phyloP scores from a whole-genome alignment of 2,329 filamentous ascomycete species.

The Tolypocladium inflatum region DNA sequence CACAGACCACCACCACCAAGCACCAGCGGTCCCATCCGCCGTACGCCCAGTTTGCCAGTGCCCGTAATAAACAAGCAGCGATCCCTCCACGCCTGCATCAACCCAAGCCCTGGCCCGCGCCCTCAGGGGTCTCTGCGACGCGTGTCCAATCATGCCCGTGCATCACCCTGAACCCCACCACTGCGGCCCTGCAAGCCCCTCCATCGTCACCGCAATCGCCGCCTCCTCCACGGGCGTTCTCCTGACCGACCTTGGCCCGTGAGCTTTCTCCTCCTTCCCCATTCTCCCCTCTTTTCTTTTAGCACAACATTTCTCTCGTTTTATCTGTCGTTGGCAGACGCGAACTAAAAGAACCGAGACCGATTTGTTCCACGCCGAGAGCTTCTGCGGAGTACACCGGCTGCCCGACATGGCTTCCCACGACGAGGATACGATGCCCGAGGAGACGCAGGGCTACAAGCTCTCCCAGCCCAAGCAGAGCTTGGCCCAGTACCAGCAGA shows the following conservation, averaged over 20 bases:
- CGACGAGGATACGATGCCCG: constrained; percentile 74
- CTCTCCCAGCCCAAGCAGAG: constrained; percentile 95
- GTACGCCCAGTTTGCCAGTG: not conserved
- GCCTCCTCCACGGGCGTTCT: not conserved
- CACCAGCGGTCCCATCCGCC: not conserved
- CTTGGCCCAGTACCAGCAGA: constrained; percentile 84
- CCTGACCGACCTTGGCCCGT: constrained; percentile 5
- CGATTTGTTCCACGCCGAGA: not conserved
- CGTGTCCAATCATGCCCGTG: not conserved
- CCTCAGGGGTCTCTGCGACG: not conserved
- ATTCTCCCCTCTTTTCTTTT: not conserved
- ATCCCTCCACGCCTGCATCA: not conserved
- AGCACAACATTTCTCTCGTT: not conserved
- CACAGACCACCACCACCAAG: not conserved
- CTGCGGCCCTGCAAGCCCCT: constrained; percentile 13
- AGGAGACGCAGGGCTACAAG: constrained; percentile 94
- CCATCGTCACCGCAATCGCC: constrained; percentile 22
- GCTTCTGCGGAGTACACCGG: constrained; percentile 1
- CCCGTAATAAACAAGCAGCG: not conserved
- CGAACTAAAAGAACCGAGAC: not conserved
- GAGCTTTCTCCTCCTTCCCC: not conserved
- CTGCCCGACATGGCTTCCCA: constrained; percentile 52
- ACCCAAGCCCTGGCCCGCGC: not conserved
- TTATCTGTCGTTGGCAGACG: not conserved
- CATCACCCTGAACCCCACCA: constrained; percentile 4